phyloP scores from a whole-genome alignment of 257 asterid genomes.

The Fraxinus anomala region DNA sequence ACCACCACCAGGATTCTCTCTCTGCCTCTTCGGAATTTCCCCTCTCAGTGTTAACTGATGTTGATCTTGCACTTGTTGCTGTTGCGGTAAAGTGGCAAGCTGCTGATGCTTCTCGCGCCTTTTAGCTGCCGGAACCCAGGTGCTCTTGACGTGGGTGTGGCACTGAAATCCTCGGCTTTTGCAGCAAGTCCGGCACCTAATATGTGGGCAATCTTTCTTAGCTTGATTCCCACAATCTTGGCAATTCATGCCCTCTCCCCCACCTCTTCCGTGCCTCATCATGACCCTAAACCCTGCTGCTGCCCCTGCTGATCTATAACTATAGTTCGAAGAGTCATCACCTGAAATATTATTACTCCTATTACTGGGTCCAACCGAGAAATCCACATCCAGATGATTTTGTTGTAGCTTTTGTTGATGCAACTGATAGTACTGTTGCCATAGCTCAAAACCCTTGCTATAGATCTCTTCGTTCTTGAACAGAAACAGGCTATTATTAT shows the following conservation, averaged over 20 bases:
- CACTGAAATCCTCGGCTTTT: conserved; percentile 74
- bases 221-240: conserved; percentile 82
- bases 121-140: conserved; percentile 80
- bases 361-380: no score
- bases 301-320: conserved; percentile 31
- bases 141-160: conserved; percentile 68
- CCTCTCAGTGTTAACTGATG: conserved; percentile 40
- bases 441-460: conserved; percentile 82
- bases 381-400: neutral
- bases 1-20: conserved; percentile 38
- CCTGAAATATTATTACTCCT: conserved; percentile 40
- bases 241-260: conserved; percentile 52
- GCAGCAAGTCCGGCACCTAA: conserved; percentile 75
- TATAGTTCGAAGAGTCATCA: conserved; percentile 28
- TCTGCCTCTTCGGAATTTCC: conserved; percentile 44
- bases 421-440: conserved; percentile 65
- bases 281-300: conserved; percentile 45
- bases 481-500: conserved; percentile 42
- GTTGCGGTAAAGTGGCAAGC: no score
- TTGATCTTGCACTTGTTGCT: conserved; percentile 25
- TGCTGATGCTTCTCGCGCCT: conserved; percentile 54
- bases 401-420: conserved; percentile 45
- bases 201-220: conserved; percentile 65
- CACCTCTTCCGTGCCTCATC: conserved; percentile 40
- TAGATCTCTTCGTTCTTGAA: conserved; percentile 76